These are phyloP conservation scores for Xylaria sp. DNA, from an alignment of 2,329 filamentous ascomycete species.

Conservation along the genomic window DNA sequence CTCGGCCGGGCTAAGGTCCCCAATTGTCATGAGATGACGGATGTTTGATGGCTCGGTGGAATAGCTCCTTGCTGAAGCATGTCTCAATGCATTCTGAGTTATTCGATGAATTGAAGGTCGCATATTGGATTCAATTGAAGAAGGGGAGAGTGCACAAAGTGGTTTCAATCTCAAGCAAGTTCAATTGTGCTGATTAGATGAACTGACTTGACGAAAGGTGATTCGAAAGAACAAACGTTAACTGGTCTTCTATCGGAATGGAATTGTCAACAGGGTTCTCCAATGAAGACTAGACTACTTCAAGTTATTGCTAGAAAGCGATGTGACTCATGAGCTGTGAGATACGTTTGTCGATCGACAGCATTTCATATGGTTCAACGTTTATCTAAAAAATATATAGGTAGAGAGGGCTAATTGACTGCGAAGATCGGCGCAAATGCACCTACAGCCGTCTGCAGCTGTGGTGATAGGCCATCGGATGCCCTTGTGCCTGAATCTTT, in stretches of 20 bases:
- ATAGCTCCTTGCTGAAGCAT: conserved; percentile 57
- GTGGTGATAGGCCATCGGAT: neutral
- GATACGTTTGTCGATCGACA: neutral
- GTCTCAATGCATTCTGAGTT: conserved; percentile 49
- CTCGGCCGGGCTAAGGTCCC: conserved; percentile 82
- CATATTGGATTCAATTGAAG: conserved; percentile 39
- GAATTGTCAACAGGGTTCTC: neutral
- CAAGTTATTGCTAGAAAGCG: neutral
- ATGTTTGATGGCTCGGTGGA: conserved; percentile 53
- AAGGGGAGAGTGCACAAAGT: neutral
- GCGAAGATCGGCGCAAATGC: conserved; percentile 27
- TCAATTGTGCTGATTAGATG: neutral
- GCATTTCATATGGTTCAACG: neutral
- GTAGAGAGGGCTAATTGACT: neutral
- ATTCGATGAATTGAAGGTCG: conserved; percentile 39
- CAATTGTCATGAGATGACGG: conserved; percentile 91
- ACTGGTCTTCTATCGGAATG: conserved; percentile 3
- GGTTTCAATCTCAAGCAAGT: neutral
- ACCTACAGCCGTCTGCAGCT: conserved; percentile 15
- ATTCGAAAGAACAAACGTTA: neutral
- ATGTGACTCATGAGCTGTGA: conserved; percentile 28
- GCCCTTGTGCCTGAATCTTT: conserved; percentile 10
- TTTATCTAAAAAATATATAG: no score
- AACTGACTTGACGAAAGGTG: neutral
- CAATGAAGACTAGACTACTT: neutral